These are phyloP conservation scores for Yamadazyma spencermartinsiae DNA, from an alignment of 1,139 yeast species.

Conservation along the genomic window DNA sequence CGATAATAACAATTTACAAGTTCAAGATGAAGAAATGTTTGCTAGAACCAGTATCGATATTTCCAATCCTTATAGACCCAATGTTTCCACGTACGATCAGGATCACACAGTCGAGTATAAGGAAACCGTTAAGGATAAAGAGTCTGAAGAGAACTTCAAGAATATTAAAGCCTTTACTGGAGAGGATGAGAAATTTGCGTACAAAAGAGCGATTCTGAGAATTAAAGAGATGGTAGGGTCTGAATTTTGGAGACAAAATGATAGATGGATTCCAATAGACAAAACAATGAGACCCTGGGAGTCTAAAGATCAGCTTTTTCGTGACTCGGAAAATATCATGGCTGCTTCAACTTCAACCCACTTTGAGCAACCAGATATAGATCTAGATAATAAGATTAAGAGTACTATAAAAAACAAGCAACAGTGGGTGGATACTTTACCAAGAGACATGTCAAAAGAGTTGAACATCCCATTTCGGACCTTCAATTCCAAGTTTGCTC, in stretches of 20 bases:
- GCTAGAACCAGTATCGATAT: conserved; percentile 63
- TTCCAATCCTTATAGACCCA: conserved; percentile 68
- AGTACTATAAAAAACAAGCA: conserved; percentile 15
- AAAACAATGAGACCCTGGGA: conserved; percentile 65
- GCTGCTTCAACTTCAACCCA: too few relatives aligned
- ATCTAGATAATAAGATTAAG: conserved; percentile 8
- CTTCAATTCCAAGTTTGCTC: conserved; percentile 41
- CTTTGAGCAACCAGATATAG: too few relatives aligned
- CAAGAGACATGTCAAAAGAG: conserved; percentile 25
- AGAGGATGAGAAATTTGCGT: conserved; percentile 77
- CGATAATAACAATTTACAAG: conserved; percentile 34
- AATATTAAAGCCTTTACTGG: conserved; percentile 65
- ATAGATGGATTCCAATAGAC: conserved; percentile 59
- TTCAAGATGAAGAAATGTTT: conserved; percentile 69
- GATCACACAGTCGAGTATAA: conserved; percentile 35
- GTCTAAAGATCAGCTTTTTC: conserved; percentile 5
- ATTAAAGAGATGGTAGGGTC: conserved; percentile 68
- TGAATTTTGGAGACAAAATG: conserved; percentile 47
- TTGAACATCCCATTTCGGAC: conserved; percentile 27
- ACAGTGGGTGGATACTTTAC: conserved; percentile 18
- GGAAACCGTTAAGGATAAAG: conserved; percentile 20
- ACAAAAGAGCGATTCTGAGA: conserved; percentile 68
- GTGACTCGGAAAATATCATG: neutral
- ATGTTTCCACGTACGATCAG: conserved; percentile 60
- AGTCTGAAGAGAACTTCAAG: conserved; percentile 35